phyloP scores from a whole-genome alignment of 2,329 filamentous ascomycete genomes.

The Fusarium sp. region DNA sequence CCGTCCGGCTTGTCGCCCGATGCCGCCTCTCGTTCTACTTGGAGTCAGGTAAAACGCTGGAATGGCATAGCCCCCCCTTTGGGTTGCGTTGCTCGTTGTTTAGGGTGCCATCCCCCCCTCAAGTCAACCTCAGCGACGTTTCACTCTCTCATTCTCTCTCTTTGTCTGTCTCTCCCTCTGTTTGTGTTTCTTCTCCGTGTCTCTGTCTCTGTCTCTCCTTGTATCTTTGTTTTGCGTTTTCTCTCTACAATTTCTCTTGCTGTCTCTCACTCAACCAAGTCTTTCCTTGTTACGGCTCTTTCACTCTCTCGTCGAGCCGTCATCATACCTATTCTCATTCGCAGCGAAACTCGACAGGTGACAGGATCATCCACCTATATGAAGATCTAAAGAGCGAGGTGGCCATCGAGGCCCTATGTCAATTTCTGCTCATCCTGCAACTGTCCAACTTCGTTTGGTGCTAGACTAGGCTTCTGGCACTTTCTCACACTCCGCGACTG shows the following conservation, averaged over 20 bases:
- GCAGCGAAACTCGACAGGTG: conserved; percentile 28
- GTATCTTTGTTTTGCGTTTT: conserved; percentile 25
- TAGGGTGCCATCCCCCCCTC: conserved; percentile 27
- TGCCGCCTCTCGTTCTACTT: conserved; percentile 23
- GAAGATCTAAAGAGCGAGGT: conserved; percentile 40
- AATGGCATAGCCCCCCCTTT: conserved; percentile 33
- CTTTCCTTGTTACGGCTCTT: conserved; percentile 21
- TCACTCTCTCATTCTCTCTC: conserved; percentile 36
- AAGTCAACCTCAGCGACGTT: conserved; percentile 29
- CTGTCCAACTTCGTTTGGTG: conserved; percentile 18
- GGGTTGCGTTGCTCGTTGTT: conserved; percentile 27
- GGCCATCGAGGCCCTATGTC: conserved; percentile 40
- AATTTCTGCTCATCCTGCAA: conserved; percentile 31
- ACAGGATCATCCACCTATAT: conserved; percentile 43
- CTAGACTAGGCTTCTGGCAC: conserved; percentile 22
- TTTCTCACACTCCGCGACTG: conserved; percentile 39
- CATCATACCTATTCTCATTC: conserved; percentile 24
- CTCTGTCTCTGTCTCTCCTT: conserved; percentile 33
- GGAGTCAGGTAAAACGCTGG: conserved; percentile 41
- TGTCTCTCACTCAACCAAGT: conserved; percentile 24
- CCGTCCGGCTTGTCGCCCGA: conserved; percentile 26
- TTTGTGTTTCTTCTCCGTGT: conserved; percentile 17
- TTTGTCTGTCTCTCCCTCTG: conserved; percentile 19
- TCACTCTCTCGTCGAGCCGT: neutral
- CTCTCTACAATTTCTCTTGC: conserved; percentile 22